Conservation (phyloP, 2,329 filamentous ascomycete genomes). For the Cladosporium austrohemisphaericum region DNA sequence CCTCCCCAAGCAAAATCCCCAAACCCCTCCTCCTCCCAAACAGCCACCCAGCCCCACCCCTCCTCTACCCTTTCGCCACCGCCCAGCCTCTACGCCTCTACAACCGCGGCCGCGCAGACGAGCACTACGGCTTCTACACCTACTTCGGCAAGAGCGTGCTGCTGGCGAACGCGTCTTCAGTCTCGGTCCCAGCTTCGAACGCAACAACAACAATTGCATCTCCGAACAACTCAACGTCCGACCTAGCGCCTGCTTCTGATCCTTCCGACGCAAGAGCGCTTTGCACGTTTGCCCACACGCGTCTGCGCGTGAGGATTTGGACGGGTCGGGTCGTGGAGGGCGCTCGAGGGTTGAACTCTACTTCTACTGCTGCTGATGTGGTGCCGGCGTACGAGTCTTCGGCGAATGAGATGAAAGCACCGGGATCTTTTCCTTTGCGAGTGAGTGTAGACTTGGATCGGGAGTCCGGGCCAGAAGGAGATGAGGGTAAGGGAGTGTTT, state of each 20-base stretch:
- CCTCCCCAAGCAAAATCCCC: conserved; percentile 55
- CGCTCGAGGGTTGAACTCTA: neutral
- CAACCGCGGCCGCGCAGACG: conserved; percentile 72
- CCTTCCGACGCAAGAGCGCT: conserved; percentile 44
- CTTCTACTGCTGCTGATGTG: neutral
- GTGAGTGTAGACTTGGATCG: conserved; percentile 58
- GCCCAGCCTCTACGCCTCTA: conserved; percentile 78
- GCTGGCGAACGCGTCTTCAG: conserved; percentile 57
- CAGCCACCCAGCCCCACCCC: conserved; percentile 68
- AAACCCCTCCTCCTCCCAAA: conserved; percentile 60
- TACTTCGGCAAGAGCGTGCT: conserved; percentile 89
- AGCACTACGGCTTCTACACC: conserved; percentile 92
- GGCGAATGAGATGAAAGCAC: conserved; percentile 46
- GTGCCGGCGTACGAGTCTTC: conserved; percentile 32
- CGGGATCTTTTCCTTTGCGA: conserved; percentile 59
- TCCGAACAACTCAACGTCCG: neutral
- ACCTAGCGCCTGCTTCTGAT: conserved; percentile 16
- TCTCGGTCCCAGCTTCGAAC: conserved; percentile 18
- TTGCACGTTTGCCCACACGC: conserved; percentile 59
- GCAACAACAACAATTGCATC: conserved; percentile 7
- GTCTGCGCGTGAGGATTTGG: conserved; percentile 62
- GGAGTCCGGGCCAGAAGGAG: conserved; percentile 50
- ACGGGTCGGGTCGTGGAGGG: conserved; percentile 39
- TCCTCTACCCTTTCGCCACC: conserved; percentile 64
- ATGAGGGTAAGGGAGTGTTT: conserved; percentile 53